Evolutionary conservation across 768 basidiomycete species (phyloP).

Genomic region (Glaciozyma martinii): DNA sequence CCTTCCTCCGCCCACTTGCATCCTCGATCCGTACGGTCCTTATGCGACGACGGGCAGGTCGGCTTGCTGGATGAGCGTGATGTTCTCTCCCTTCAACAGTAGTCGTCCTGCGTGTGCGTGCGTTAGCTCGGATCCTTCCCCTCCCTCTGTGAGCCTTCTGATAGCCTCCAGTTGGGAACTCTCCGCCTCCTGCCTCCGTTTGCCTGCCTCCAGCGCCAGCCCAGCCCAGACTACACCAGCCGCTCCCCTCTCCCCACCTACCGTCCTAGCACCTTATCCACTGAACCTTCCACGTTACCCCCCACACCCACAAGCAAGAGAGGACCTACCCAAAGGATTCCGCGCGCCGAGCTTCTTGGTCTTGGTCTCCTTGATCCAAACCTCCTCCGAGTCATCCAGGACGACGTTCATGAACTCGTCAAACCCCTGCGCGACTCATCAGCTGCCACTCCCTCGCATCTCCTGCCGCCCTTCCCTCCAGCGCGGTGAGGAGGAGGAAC

Average conservation of each 20-base stretch:
- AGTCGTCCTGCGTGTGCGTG: slow-evolving; percentile 64
- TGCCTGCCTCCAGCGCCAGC: no score
- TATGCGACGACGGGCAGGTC: background rate
- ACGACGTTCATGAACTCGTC: slow-evolving; percentile 99
- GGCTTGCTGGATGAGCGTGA: slow-evolving; percentile 79
- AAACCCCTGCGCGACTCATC: slow-evolving; percentile 62
- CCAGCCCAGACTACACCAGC: background rate
- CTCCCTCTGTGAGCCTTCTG: no score
- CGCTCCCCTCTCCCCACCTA: no score
- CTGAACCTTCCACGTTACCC: no score
- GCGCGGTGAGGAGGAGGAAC: background rate
- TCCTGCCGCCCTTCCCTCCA: background rate
- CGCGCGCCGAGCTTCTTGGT: slow-evolving; percentile 73
- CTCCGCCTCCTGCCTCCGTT: no score
- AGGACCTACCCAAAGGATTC: slow-evolving; percentile 65
- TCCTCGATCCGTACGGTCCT: no score
- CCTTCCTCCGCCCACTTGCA: no score
- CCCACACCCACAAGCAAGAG: background rate
- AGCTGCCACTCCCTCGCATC: background rate
- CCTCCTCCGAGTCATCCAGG: slow-evolving; percentile 84
- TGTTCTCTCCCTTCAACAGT: slow-evolving; percentile 93
- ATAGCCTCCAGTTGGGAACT: no score
- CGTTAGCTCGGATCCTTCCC: no score
- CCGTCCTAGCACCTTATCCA: no score
- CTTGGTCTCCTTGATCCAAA: slow-evolving; percentile 52